Conservation (phyloP, 768 basidiomycete species). For the Trametes maxima region DNA sequence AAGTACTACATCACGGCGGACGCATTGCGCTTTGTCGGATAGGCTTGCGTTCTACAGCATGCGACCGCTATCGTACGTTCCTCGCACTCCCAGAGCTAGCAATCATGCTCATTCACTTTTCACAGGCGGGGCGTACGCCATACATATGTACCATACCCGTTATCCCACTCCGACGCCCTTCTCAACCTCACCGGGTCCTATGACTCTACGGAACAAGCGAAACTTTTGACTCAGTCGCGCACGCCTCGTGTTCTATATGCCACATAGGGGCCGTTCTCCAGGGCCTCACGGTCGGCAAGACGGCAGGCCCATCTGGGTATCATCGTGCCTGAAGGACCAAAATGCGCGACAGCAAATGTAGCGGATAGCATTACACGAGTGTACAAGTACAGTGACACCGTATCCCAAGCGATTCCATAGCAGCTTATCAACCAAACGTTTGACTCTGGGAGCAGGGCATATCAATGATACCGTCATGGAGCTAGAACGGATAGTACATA, state of each 20-base stretch:
- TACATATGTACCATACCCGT: background rate
- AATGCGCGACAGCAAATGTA: background rate
- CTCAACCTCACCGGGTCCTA: background rate
- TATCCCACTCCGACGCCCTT: background rate
- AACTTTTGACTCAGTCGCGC: too few relatives aligned
- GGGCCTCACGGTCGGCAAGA: too few relatives aligned
- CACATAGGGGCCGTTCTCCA: too few relatives aligned
- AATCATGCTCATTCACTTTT: constrained; percentile 8
- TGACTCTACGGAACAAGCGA: background rate
- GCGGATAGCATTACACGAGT: constrained; percentile 24
- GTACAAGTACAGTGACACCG: constrained; percentile 18
- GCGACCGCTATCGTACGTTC: constrained; percentile 1
- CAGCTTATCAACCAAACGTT: constrained; percentile 72
- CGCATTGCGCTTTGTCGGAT: constrained; percentile 82
- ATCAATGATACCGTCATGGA: background rate
- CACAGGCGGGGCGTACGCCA: background rate
- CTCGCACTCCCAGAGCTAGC: constrained; percentile 8
- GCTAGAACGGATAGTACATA: constrained; percentile 19
- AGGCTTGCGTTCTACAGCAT: constrained; percentile 15
- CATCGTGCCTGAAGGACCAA: background rate
- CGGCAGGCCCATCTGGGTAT: too few relatives aligned
- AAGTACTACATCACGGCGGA: constrained; percentile 85
- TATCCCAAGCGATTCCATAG: constrained; percentile 10
- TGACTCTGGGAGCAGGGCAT: constrained; percentile 54
- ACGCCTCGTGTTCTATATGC: too few relatives aligned